A percentile compares a stretch with the other conserved stretches of the same genome.
phyloP scores from a whole-genome alignment of 768 basidiomycete genomes.

The Boletus insuetus region DNA sequence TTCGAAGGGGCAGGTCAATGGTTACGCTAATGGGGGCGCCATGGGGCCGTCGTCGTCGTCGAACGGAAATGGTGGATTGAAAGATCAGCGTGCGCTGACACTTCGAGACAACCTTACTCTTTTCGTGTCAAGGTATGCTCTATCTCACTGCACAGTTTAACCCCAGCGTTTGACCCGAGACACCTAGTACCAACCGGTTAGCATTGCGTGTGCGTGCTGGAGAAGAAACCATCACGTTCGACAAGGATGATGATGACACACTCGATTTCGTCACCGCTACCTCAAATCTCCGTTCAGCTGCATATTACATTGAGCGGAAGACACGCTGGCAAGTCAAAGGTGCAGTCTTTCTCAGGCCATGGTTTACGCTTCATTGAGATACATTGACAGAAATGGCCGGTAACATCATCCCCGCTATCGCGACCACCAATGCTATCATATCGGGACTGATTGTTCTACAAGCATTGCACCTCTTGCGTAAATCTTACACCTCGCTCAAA shows the following conservation, averaged over 20 bases:
- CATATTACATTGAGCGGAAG: conserved; percentile 86
- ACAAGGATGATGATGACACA: conserved; percentile 97
- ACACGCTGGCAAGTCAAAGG: conserved; percentile 98
- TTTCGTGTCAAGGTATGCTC: too few relatives aligned
- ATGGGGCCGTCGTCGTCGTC: too few relatives aligned
- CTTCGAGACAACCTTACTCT: too few relatives aligned
- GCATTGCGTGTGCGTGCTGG: conserved; percentile 63
- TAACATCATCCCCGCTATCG: conserved; percentile 99
- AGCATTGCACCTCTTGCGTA: conserved; percentile 78
- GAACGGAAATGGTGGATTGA: too few relatives aligned
- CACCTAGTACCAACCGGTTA: conserved; percentile 71
- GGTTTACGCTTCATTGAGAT: neutral
- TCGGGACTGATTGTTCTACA: conserved; percentile 94
- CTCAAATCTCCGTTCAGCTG: conserved; percentile 86
- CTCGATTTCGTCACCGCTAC: conserved; percentile 96
- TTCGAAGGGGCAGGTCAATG: too few relatives aligned
- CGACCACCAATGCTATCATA: conserved; percentile 97
- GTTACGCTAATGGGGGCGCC: too few relatives aligned
- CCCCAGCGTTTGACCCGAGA: conserved; percentile 5
- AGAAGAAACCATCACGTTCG: conserved; percentile 79
- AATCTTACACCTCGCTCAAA: conserved; percentile 56
- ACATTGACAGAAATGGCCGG: conserved; percentile 86
- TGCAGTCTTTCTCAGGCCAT: conserved; percentile 24
- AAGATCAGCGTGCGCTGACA: too few relatives aligned
- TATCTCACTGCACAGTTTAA: neutral